Base-by-base conservation (phyloP, 176 grass and related monocot species). In the Puya raimondii region DNA sequence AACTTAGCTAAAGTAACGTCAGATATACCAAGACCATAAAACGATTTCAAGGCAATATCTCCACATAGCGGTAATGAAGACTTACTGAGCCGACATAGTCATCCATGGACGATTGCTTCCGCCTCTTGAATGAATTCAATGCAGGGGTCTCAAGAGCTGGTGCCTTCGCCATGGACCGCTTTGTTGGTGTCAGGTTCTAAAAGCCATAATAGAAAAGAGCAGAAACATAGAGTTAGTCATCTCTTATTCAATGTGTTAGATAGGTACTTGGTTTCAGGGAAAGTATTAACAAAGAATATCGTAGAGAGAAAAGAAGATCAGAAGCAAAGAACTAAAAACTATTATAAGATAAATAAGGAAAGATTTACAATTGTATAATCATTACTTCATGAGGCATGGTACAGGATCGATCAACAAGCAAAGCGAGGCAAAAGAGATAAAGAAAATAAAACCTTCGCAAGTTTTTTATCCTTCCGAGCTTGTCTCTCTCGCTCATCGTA, bases 401-500 rank as follows among this genome's bases (percentile, higher is more conserved):
- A 42, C 7, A 42, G 4, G 4, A 42, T 6, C 33, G 4, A 6
- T 42, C 33, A 42, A 42, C 33, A 42, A 7, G 33, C 33, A 42
- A 42, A 42, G 1, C 33, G 4, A 42, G 5, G 33, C 33, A 42
- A 42, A 42, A 42, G 33, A 42, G 33, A 42, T 1, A 7, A 42
- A 77, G 23, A 64, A 10, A 21, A 70, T n/a, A 82, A 49, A 58
- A 42, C 18, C 56, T 21, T 97, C 23, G 94, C 78, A 65, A 90
- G 80, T 63, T 91, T 90, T 69, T 93, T 99, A 27, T 87, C 94
- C 47, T 99, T 99, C 66, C 94, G 85, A 67, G 89, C 86, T 74
- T 91, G 94, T 84, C 94, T 82, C 72, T 99, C 94, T 51, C 79
- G 84, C 66, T 99, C 94, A 72, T 99, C 94, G 73, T 88, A 84